Conservation (phyloP, 2,329 filamentous ascomycete genomes). For the Pleomassaria siparia region DNA sequence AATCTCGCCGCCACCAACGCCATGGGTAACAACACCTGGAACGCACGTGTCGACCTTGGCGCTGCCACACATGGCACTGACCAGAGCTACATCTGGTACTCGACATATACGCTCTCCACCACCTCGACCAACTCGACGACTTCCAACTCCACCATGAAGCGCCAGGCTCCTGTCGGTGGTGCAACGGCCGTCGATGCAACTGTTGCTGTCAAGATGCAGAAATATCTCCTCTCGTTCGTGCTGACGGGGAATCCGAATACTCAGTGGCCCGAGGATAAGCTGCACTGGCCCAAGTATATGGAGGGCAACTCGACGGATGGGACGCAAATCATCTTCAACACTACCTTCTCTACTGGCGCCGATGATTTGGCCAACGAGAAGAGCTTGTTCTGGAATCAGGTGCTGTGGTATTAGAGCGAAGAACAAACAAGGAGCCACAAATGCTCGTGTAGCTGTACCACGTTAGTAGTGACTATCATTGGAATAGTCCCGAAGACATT, state of each 20-base stretch:
- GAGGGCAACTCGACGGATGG: constrained; percentile 1
- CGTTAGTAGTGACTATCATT: no score
- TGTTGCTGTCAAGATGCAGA: not conserved
- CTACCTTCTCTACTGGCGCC: not conserved
- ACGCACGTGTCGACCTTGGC: not conserved
- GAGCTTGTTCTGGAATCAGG: constrained; percentile 2
- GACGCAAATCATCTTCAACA: constrained; percentile 1
- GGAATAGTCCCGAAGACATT: no score
- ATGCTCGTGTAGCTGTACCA: no score
- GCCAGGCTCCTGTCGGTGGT: not conserved
- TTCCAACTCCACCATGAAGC: not conserved
- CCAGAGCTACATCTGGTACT: constrained; percentile 1
- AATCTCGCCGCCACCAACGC: constrained; percentile 2
- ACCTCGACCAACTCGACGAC: not conserved
- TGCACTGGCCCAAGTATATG: constrained; percentile 1
- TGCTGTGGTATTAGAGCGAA: not conserved
- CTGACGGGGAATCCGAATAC: not conserved
- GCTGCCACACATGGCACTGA: constrained; percentile 1
- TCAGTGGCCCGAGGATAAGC: not conserved
- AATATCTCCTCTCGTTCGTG: not conserved
- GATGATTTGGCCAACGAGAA: constrained; percentile 4
- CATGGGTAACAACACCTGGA: constrained; percentile 4
- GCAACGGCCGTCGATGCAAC: not conserved
- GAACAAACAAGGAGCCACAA: no score
- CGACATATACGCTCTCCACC: not conserved